Percentiles rank a stretch among this genome's conserved stretches.
Evolutionary conservation across 164 flowering plant species (phyloP).

Genomic region (Tetrastigma voinierianum): DNA sequence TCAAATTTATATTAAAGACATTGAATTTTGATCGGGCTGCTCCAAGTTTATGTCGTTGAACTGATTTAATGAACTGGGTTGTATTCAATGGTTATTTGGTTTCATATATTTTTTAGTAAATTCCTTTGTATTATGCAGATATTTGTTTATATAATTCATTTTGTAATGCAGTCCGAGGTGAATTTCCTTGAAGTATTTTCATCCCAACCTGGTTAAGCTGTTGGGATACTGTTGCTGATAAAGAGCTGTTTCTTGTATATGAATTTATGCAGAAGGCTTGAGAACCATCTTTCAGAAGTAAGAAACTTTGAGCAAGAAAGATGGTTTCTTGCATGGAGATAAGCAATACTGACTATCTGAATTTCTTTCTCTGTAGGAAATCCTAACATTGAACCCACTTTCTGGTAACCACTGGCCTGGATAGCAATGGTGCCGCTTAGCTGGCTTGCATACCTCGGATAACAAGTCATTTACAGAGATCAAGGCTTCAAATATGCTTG

Average conservation of each 20-base stretch:
- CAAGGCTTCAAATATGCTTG: slow-evolving; percentile 69
- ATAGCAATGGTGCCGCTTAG: slow-evolving; percentile 67
- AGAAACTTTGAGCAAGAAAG: background rate
- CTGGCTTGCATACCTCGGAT: slow-evolving; percentile 56
- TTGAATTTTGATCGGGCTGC: too few species aligned
- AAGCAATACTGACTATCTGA: background rate
- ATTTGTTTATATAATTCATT: background rate
- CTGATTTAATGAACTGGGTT: background rate
- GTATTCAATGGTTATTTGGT: background rate
- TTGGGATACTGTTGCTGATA: slow-evolving; percentile 64
- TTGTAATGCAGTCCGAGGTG: slow-evolving; percentile 48
- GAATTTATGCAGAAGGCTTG: slow-evolving; percentile 56
- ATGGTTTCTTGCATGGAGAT: background rate
- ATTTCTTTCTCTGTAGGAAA: slow-evolving; percentile 29
- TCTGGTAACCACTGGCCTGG: slow-evolving; percentile 53
- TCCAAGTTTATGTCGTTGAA: background rate
- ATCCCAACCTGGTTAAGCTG: slow-evolving; percentile 71
- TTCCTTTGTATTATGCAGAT: background rate
- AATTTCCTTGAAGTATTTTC: slow-evolving; percentile 68
- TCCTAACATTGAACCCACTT: slow-evolving; percentile 40
- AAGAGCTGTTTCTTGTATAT: slow-evolving; percentile 54
- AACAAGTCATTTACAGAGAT: slow-evolving; percentile 59
- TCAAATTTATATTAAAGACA: too few species aligned
- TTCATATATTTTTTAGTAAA: too few species aligned
- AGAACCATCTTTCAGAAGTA: slow-evolving; percentile 59